Evolutionary conservation across 768 basidiomycete species (phyloP), one percentile per base, ranked within the genome.

Genomic region (Plicaturopsis crispa): DNA sequence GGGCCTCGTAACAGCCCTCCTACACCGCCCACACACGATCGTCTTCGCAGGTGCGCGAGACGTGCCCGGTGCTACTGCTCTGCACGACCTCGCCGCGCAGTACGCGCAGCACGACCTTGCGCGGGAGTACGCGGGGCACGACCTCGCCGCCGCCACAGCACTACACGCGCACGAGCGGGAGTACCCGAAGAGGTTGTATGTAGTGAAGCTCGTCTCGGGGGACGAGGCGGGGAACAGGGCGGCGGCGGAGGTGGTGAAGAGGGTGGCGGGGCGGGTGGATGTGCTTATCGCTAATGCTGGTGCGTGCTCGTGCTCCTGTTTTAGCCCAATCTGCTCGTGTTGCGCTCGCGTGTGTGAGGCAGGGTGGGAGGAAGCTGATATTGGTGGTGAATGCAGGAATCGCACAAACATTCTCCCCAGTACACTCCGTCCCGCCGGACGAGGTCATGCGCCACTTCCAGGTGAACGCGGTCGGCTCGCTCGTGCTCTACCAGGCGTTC

Each of bases 11-110:
- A n/a, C 14, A 12, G 32, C 13, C 14, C 33, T 40, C n/a, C 24
- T n/a, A 4, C 17, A 6, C 20, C 35, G 35, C 5, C 35, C 35
- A n/a, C n/a, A n/a, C n/a, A n/a, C 21, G 24, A 36, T 10, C 20
- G 37, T 38, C 24, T 38, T 38, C 17, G 37, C 37, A 22, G 37
- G 37, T 17, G 37, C 38, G 14, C 38, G 38, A 17, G n/a, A 39
- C 30, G 28, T 21, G n/a, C 10, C 10, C 28, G 5, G 10, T 19
- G 41, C 41, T 1, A 11, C 33, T 16, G 33, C 34, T 18, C 35
- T 42, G n/a, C 14, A 22, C n/a, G 17, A 35, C 8, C 34, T 42
- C 35, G 4, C 10, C 2, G n/a, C n/a, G n/a, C n/a, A n/a, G n/a
- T n/a, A n/a, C n/a, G n/a, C n/a, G n/a, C n/a, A n/a, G n/a, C n/a